Base-by-base conservation (phyloP, 345 rosid species). In the Populus tremula region DNA sequence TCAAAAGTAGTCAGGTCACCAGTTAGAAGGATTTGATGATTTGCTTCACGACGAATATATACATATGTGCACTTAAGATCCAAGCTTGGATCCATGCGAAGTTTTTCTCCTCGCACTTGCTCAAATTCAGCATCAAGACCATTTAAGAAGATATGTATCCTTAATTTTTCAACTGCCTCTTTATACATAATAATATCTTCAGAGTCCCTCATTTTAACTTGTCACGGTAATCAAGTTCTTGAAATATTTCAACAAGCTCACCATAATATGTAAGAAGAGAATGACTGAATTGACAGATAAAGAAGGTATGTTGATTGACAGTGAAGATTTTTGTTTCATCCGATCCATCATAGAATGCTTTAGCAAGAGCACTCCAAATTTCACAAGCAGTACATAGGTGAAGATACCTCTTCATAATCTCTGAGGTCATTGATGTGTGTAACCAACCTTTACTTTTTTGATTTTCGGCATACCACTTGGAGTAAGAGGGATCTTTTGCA, bases 191-290 rank as follows among this genome's bases (percentile, higher is more conserved):
- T 35, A 43, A 73, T 35, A 56, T 73, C 82, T 8, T 73, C 63
- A 4, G 8, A 63, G 23, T 80, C 76, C 18, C 64, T 75, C 67
- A 70, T 80, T 11, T 41, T 31, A 18, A 75, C 21, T 25, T 69
- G 27, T 80, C 71, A 69, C 23, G n/a, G 1, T 59, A 14, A 35
- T 36, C 35, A 4, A 73, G 59, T 18, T 80, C 72, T 47, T 75
- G 65, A 25, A 80, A 80, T 2, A 75, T 80, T 70, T 74, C 76
- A 8, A 62, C 21, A 0, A 75, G 71, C 33, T 80, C 79, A 70
- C 79, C 67, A 49, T 69, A 70, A 71, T 50, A 61, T 2, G 54
- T 74, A 17, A 75, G 7, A 0, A 79, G 41, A 68, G 65, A 12
- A 9, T 6, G 5, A 54, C 65, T 36, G 0, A 5, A 29, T 5